Percentiles rank a stretch among this genome's conserved stretches.
Conservation (phyloP, 148 eudicot genomes). For the Rheum nobile region DNA sequence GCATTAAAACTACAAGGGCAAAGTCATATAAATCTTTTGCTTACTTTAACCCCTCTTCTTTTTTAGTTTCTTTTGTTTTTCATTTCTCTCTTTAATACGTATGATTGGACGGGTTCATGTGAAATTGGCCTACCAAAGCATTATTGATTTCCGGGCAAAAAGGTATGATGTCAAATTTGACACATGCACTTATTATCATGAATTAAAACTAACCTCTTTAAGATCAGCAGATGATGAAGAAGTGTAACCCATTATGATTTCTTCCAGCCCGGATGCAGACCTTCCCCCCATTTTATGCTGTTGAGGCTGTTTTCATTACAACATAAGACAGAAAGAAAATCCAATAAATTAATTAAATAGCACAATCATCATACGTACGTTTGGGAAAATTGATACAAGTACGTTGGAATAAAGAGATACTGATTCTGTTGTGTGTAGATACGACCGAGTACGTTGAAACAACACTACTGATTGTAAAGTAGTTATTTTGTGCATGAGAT, state of each 20-base stretch:
- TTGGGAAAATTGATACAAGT: not conserved
- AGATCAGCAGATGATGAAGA: slow-evolving; percentile 28
- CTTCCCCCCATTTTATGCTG: slow-evolving; percentile 53
- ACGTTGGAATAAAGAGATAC: too few relatives aligned
- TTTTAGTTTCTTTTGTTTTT: not conserved
- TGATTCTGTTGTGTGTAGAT: too few relatives aligned
- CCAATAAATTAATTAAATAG: slow-evolving; percentile 13
- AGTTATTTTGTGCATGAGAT: too few relatives aligned
- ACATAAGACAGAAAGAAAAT: not conserved
- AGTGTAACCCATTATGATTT: slow-evolving; percentile 92
- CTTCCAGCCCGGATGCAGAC: slow-evolving; percentile 94
- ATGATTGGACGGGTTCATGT: slow-evolving; percentile 8
- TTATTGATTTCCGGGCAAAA: slow-evolving; percentile 33
- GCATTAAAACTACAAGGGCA: not conserved
- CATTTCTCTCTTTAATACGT: not conserved
- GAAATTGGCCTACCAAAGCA: not conserved
- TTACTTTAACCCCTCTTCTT: not conserved
- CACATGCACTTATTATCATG: not conserved
- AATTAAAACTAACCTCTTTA: slow-evolving; percentile 40
- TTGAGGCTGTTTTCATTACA: slow-evolving; percentile 12
- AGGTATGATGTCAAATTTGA: not conserved
- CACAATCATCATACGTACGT: not conserved
- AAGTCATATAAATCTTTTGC: not conserved
- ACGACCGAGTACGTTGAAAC: too few relatives aligned
- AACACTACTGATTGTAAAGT: too few relatives aligned